phyloP scores from a whole-genome alignment of 2,329 filamentous ascomycete species.

The Fusarium acutatum region DNA sequence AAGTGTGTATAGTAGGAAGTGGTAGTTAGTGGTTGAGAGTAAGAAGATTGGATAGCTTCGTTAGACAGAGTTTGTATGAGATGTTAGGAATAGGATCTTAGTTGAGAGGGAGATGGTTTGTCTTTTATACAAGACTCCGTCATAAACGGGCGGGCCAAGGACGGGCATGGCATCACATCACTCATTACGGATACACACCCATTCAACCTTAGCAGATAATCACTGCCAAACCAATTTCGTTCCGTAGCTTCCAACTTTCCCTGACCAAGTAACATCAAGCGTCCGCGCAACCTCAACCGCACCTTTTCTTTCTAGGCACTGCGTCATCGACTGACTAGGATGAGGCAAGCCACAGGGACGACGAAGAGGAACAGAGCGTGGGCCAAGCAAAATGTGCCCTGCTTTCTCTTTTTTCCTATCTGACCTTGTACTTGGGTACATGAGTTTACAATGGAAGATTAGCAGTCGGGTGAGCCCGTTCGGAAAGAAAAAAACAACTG shows the following conservation, averaged over 20 bases:
- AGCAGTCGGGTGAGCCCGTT: neutral
- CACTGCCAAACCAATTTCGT: slow-evolving; percentile 22
- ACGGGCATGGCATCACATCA: slow-evolving; percentile 28
- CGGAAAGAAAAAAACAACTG: neutral
- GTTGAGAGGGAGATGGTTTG: slow-evolving; percentile 29
- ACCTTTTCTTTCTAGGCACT: slow-evolving; percentile 33
- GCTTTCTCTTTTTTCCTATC: slow-evolving; percentile 22
- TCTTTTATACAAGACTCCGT: slow-evolving; percentile 37
- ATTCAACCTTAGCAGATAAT: neutral
- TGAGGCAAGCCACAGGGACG: slow-evolving; percentile 33
- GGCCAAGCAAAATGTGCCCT: slow-evolving; percentile 34
- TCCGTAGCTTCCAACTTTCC: slow-evolving; percentile 34
- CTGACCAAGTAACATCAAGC: slow-evolving; percentile 19
- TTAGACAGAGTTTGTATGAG: slow-evolving; percentile 8
- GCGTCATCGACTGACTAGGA: slow-evolving; percentile 46
- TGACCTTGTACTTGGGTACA: slow-evolving; percentile 17
- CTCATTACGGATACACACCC: slow-evolving; percentile 1
- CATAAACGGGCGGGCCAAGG: slow-evolving; percentile 2
- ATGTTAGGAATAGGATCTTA: neutral
- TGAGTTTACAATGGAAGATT: slow-evolving; percentile 3
- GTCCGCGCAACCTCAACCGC: slow-evolving; percentile 32
- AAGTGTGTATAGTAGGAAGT: slow-evolving; percentile 2
- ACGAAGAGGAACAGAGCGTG: slow-evolving; percentile 9
- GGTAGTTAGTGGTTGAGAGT: slow-evolving; percentile 1
- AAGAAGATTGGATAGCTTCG: slow-evolving; percentile 4